Conservation (phyloP, 2,329 filamentous ascomycete species). For the Colletotrichum incanum region DNA sequence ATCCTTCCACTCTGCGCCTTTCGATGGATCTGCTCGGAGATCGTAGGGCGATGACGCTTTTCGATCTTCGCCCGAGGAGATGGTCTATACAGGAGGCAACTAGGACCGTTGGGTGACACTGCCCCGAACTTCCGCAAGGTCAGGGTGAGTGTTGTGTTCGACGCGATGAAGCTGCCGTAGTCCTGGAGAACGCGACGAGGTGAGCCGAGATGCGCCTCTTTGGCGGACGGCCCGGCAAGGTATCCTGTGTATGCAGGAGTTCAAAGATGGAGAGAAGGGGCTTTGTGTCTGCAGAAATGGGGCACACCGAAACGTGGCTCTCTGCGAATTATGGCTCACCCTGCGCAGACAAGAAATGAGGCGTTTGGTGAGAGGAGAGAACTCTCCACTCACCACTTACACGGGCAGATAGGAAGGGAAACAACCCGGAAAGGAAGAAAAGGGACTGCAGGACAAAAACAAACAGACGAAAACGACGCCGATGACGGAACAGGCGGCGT, state of each 20-base stretch:
- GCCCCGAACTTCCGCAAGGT: background rate
- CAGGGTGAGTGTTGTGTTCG: background rate
- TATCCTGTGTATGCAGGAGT: background rate
- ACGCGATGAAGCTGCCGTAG: background rate
- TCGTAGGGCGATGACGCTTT: background rate
- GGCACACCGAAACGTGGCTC: background rate
- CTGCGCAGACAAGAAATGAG: background rate
- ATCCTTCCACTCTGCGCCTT: background rate
- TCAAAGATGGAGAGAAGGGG: background rate
- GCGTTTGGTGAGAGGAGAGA: background rate
- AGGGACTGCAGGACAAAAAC: background rate
- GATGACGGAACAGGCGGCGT: too few relatives aligned
- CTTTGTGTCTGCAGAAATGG: too few relatives aligned
- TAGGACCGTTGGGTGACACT: background rate
- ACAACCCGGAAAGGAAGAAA: background rate
- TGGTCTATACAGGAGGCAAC: background rate
- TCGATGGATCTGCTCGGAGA: too few relatives aligned
- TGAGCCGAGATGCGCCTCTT: too few relatives aligned
- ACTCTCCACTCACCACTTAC: background rate
- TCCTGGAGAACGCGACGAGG: background rate
- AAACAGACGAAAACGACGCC: background rate
- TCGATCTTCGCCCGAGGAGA: background rate
- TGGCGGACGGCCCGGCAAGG: background rate
- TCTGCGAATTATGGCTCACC: background rate
- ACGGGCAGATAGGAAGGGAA: background rate